phyloP scores from a whole-genome alignment of 2,329 filamentous ascomycete species.

The Fusarium udum region DNA sequence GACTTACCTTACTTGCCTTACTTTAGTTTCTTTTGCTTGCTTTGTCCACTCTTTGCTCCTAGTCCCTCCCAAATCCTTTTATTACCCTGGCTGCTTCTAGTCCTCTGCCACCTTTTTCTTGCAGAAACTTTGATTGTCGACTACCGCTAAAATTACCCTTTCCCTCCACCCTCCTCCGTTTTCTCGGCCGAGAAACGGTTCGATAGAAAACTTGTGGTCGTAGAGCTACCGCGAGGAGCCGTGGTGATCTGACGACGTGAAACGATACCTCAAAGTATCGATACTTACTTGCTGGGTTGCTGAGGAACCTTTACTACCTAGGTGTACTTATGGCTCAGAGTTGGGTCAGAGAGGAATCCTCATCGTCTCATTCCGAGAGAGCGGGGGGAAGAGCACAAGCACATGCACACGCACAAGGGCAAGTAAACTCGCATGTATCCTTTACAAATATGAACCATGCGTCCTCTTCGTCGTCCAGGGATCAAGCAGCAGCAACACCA shows the following conservation, averaged over 20 bases:
- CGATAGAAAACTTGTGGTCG: constrained; percentile 13
- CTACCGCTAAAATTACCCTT: constrained; percentile 15
- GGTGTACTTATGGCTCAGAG: constrained; percentile 28
- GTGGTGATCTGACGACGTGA: constrained; percentile 20
- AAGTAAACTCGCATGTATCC: constrained; percentile 4
- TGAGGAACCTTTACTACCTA: not conserved
- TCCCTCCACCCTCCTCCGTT: constrained; percentile 16
- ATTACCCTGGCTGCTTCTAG: constrained; percentile 22
- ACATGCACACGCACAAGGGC: not conserved
- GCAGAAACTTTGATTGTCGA: constrained; percentile 22
- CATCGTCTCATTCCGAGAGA: constrained; percentile 31
- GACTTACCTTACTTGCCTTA: not conserved
- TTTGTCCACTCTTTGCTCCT: not conserved
- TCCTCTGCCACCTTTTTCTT: constrained; percentile 18
- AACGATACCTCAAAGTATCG: constrained; percentile 2
- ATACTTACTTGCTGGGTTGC: not conserved
- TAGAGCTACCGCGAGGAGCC: constrained; percentile 25
- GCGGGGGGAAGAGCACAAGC: constrained; percentile 11
- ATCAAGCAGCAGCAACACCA: constrained; percentile 8
- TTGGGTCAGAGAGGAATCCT: constrained; percentile 36
- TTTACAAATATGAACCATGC: constrained; percentile 16
- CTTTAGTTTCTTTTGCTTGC: constrained; percentile 16
- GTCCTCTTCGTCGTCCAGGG: constrained; percentile 16
- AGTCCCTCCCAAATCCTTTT: constrained; percentile 14
- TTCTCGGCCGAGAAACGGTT: constrained; percentile 32